Conservation (phyloP, 768 basidiomycete species). For the Epithele typhae region DNA sequence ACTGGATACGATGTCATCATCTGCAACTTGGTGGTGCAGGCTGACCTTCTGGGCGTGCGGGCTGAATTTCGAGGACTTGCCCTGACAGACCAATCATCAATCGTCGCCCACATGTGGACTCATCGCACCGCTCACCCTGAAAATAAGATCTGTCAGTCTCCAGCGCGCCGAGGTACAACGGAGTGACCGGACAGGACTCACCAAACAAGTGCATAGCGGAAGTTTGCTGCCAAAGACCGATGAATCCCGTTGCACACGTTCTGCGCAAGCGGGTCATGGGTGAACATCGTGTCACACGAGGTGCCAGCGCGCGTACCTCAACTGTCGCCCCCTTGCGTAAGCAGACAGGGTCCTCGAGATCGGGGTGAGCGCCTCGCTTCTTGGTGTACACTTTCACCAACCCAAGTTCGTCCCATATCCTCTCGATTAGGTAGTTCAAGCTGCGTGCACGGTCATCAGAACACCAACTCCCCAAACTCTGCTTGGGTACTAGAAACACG, state of each 20-base stretch:
- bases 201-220: slow-evolving; percentile 95
- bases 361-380: slow-evolving; percentile 92
- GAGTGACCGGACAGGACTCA: slow-evolving; percentile 42
- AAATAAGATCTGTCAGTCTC: slow-evolving; percentile 7
- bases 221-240: slow-evolving; percentile 82
- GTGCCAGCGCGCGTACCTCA: slow-evolving; percentile 47
- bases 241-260: slow-evolving; percentile 92
- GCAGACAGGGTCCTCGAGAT: slow-evolving; percentile 87
- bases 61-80: slow-evolving; percentile 89
- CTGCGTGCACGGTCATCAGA: too few relatives aligned
- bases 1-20: slow-evolving; percentile 90
- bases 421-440: slow-evolving; percentile 68
- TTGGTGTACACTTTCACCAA: slow-evolving; percentile 95
- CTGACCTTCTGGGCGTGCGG: slow-evolving; percentile 96
- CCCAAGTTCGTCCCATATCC: slow-evolving; percentile 75
- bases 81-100: slow-evolving; percentile 42
- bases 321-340: slow-evolving; percentile 89
- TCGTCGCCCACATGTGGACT: not conserved
- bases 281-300: too few relatives aligned
- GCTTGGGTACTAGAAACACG: not conserved
- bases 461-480: not conserved
- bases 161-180: too few relatives aligned
- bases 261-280: slow-evolving; percentile 32
- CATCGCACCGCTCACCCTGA: slow-evolving; percentile 14
- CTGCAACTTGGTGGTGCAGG: slow-evolving; percentile 74